These are phyloP conservation scores for Globisporangium cystogenes DNA, from an alignment of 352 stramenopile species.

Conservation along the genomic window DNA sequence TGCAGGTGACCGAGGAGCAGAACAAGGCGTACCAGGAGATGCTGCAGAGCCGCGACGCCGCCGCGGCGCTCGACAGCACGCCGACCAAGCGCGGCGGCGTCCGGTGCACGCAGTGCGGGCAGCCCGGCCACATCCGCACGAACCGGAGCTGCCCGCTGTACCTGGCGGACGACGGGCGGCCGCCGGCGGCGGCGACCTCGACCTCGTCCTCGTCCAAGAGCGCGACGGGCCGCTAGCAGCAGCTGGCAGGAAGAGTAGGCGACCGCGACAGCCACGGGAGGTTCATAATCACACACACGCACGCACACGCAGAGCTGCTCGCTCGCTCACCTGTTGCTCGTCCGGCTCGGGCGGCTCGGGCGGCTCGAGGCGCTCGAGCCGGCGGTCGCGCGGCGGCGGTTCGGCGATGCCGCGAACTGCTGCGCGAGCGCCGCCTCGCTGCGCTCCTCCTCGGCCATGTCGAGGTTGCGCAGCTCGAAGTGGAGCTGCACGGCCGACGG, in stretches of 20 bases:
- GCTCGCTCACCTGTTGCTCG: neutral
- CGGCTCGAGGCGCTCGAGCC: neutral
- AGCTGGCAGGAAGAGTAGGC: neutral
- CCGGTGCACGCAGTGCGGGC: neutral
- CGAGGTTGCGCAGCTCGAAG: slow-evolving; percentile 38
- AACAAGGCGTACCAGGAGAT: slow-evolving; percentile 19
- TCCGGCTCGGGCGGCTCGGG: neutral
- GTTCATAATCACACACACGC: neutral
- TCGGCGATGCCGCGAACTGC: neutral
- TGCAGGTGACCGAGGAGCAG: slow-evolving; percentile 72
- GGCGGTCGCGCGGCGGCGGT: neutral
- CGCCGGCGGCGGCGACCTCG: no score
- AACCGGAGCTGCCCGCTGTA: neutral
- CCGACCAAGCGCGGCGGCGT: neutral
- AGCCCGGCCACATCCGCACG: neutral
- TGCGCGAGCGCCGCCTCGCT: neutral
- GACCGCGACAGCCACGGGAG: no score
- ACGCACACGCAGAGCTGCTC: neutral
- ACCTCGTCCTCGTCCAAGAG: neutral
- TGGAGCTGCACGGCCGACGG: slow-evolving; percentile 64
- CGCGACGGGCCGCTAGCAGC: no score
- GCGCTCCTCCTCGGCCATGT: slow-evolving; percentile 8
- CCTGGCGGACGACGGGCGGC: neutral
- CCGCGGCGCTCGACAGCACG: neutral
- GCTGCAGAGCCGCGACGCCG: neutral